phyloP scores from a whole-genome alignment of 2,329 filamentous ascomycete species.

The Aureobasidium sp. region DNA sequence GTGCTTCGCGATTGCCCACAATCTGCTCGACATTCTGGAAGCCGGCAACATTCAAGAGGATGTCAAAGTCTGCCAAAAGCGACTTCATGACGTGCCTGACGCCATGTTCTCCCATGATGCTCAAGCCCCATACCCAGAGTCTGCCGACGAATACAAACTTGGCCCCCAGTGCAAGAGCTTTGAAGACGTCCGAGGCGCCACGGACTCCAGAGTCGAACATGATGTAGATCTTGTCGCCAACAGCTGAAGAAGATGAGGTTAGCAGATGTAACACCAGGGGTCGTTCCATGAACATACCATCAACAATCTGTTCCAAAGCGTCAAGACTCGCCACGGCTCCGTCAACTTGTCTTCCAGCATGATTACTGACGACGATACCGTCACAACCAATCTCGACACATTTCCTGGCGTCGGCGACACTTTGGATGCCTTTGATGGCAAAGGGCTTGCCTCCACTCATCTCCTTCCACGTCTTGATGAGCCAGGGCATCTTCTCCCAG shows the following conservation, averaged over 20 bases:
- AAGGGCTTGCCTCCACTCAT: constrained; percentile 51
- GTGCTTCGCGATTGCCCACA: constrained; percentile 6
- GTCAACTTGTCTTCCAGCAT: constrained; percentile 61
- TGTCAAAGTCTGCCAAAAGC: constrained; percentile 57
- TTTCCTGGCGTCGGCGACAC: constrained; percentile 54
- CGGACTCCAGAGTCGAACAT: constrained; percentile 57
- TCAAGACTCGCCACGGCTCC: constrained; percentile 54
- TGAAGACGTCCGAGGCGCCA: constrained; percentile 52
- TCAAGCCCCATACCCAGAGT: constrained; percentile 54
- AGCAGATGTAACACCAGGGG: not conserved
- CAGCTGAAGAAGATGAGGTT: constrained; percentile 27
- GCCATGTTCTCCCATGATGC: constrained; percentile 54
- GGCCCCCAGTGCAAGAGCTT: constrained; percentile 55
- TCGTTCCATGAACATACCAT: constrained; percentile 32
- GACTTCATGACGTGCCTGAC: constrained; percentile 56
- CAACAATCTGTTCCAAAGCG: constrained; percentile 52
- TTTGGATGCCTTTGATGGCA: constrained; percentile 65
- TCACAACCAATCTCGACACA: constrained; percentile 56
- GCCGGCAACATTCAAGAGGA: constrained; percentile 53
- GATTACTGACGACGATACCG: constrained; percentile 64
- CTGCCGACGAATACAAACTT: constrained; percentile 57
- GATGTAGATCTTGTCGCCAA: constrained; percentile 46
- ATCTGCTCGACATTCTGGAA: constrained; percentile 49
- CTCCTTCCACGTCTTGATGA: constrained; percentile 51
- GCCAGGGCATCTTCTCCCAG: constrained; percentile 63